Conservation (phyloP, 2,329 filamentous ascomycete species). For the Aspergillus neoniger region DNA sequence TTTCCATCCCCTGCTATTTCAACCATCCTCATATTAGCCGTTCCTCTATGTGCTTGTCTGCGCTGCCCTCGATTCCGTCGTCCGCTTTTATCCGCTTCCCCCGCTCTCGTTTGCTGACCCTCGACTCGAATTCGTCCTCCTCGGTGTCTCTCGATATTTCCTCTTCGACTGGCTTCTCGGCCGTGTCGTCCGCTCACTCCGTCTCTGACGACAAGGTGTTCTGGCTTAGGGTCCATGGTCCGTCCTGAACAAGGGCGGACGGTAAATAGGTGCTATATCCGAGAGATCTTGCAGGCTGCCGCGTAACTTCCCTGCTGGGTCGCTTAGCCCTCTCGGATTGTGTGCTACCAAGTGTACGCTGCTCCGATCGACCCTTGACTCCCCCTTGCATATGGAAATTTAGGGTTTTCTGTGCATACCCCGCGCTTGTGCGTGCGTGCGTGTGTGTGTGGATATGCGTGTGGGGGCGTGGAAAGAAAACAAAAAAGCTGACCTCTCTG, state of each 20-base stretch:
- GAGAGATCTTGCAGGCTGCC: not conserved
- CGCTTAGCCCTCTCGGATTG: not conserved
- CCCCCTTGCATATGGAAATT: constrained; percentile 1
- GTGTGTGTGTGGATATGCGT: not conserved
- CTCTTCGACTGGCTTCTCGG: constrained; percentile 18
- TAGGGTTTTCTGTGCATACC: not conserved
- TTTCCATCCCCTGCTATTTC: not conserved
- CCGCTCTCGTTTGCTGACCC: constrained; percentile 18
- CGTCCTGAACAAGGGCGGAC: constrained; percentile 56
- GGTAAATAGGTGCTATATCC: constrained; percentile 42
- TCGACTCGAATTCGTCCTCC: constrained; percentile 17
- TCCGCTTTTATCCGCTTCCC: constrained; percentile 28
- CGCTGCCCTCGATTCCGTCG: constrained; percentile 28
- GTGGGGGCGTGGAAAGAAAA: not conserved
- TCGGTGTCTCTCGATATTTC: constrained; percentile 20
- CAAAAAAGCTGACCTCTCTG: not conserved
- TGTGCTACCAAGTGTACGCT: not conserved
- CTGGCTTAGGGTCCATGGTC: constrained; percentile 52
- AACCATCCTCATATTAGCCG: not conserved
- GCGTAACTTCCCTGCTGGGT: not conserved
- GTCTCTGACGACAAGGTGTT: constrained; percentile 37
- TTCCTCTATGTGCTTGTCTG: constrained; percentile 43
- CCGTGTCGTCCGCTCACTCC: constrained; percentile 22
- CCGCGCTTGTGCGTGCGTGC: not conserved
- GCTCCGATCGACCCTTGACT: not conserved